A percentile compares a stretch with the other conserved stretches of the same genome.
Conservation (phyloP, 2,329 filamentous ascomycete genomes). For the Paecilomyces dactylethromorphus region DNA sequence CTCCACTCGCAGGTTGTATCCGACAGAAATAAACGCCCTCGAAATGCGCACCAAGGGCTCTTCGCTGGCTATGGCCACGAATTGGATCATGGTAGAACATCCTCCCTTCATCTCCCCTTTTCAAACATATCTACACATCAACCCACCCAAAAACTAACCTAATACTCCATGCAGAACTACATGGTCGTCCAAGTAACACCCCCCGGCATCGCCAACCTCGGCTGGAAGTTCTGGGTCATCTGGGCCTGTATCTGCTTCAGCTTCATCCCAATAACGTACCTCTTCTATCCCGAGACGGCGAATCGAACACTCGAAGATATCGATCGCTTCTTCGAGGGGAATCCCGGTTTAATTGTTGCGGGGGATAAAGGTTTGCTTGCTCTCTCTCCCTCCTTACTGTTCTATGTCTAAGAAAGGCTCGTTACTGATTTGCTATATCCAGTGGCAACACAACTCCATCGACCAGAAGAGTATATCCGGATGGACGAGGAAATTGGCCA, state of each 20-base stretch:
- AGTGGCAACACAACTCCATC: slow-evolving; percentile 13
- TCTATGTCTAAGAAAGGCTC: neutral
- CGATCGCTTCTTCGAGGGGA: slow-evolving; percentile 22
- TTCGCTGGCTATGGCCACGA: slow-evolving; percentile 22
- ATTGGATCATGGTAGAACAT: slow-evolving; percentile 15
- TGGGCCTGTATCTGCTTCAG: slow-evolving; percentile 19
- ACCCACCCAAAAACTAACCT: neutral
- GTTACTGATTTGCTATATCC: neutral
- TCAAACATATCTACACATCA: neutral
- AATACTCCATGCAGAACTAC: slow-evolving; percentile 20
- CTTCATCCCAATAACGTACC: slow-evolving; percentile 21
- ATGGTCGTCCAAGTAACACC: slow-evolving; percentile 28
- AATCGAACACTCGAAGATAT: slow-evolving; percentile 25
- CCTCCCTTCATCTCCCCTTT: neutral
- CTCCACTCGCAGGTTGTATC: slow-evolving; percentile 13
- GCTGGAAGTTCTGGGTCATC: slow-evolving; percentile 25
- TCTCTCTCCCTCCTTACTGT: neutral
- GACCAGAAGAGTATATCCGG: slow-evolving; percentile 11
- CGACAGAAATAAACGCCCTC: slow-evolving; percentile 28
- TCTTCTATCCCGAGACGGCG: slow-evolving; percentile 26
- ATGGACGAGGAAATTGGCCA: slow-evolving; percentile 13
- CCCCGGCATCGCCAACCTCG: slow-evolving; percentile 22
- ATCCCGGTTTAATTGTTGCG: slow-evolving; percentile 13
- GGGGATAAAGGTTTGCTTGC: slow-evolving; percentile 12
- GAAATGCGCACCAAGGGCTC: slow-evolving; percentile 28